Conservation (phyloP, 2,329 filamentous ascomycete genomes). For the Aspergillus viridinutans region DNA sequence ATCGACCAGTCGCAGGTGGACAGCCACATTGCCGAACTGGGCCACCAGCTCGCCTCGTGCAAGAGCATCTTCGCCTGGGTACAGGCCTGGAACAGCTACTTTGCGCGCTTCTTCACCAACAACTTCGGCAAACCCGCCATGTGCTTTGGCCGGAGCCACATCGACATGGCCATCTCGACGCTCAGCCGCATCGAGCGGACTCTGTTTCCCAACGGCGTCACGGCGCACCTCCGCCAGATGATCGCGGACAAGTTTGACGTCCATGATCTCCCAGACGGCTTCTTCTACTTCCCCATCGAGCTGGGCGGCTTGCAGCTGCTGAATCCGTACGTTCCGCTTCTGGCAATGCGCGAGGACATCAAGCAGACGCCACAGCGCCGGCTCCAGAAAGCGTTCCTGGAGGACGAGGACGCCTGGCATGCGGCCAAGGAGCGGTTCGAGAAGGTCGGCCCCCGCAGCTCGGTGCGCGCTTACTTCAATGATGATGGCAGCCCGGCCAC, state of each 20-base stretch:
- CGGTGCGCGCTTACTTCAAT: neutral
- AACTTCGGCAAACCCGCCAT: slow-evolving; percentile 56
- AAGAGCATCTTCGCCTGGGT: slow-evolving; percentile 57
- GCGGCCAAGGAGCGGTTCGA: slow-evolving; percentile 33
- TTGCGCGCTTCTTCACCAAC: slow-evolving; percentile 53
- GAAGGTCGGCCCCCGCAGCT: slow-evolving; percentile 14
- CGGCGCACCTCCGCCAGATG: slow-evolving; percentile 52
- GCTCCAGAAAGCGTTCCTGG: slow-evolving; percentile 29
- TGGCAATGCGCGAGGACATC: slow-evolving; percentile 45
- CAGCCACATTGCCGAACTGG: slow-evolving; percentile 56
- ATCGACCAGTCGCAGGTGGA: slow-evolving; percentile 59
- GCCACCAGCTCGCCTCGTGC: slow-evolving; percentile 53
- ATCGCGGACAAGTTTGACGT: slow-evolving; percentile 52
- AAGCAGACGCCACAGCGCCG: slow-evolving; percentile 31
- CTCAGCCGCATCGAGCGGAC: slow-evolving; percentile 50
- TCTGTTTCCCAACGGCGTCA: slow-evolving; percentile 50
- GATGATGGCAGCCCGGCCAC: slow-evolving; percentile 9
- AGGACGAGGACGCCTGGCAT: slow-evolving; percentile 55
- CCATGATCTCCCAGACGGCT: slow-evolving; percentile 46
- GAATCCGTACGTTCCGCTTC: slow-evolving; percentile 48
- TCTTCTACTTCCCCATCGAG: slow-evolving; percentile 51
- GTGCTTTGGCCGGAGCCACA: slow-evolving; percentile 53
- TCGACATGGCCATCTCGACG: slow-evolving; percentile 52
- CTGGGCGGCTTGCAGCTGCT: slow-evolving; percentile 49
- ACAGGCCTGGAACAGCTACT: slow-evolving; percentile 58